Conservation (phyloP, 2,329 filamentous ascomycete species). For the Fonsecaea monophora region DNA sequence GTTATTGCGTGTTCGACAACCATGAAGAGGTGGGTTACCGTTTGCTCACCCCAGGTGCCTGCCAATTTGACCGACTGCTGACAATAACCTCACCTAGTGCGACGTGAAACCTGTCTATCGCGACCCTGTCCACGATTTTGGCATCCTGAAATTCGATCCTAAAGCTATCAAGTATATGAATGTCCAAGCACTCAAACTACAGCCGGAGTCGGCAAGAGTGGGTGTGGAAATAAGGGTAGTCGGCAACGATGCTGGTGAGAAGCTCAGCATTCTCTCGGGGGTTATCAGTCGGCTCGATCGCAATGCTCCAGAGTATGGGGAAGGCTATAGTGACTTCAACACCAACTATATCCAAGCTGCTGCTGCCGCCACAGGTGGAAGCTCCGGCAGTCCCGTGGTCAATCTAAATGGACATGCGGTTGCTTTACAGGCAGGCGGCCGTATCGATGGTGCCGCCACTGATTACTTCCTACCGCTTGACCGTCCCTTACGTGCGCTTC, state of each 20-base stretch:
- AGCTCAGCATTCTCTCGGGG: slow-evolving; percentile 95
- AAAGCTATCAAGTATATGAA: slow-evolving; percentile 98
- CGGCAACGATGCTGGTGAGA: slow-evolving; percentile 97
- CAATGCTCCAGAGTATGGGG: slow-evolving; percentile 96
- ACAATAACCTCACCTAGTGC: slow-evolving; percentile 60
- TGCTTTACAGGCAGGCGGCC: slow-evolving; percentile 89
- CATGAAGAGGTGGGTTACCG: slow-evolving; percentile 73
- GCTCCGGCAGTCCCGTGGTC: slow-evolving; percentile 97
- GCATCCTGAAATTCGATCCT: slow-evolving; percentile 94
- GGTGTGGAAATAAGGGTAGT: slow-evolving; percentile 95
- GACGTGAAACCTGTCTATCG: slow-evolving; percentile 97
- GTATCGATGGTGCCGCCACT: slow-evolving; percentile 92
- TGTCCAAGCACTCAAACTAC: slow-evolving; percentile 76
- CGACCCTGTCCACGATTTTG: slow-evolving; percentile 98
- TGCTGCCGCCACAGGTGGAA: slow-evolving; percentile 93
- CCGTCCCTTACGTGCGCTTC: slow-evolving; percentile 82
- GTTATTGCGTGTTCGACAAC: slow-evolving; percentile 98
- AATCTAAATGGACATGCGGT: slow-evolving; percentile 93
- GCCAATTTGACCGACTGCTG: slow-evolving; percentile 25
- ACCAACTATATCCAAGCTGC: slow-evolving; percentile 97
- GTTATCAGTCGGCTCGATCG: slow-evolving; percentile 95
- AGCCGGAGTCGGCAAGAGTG: slow-evolving; percentile 84
- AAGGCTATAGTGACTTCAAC: slow-evolving; percentile 98
- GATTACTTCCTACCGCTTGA: slow-evolving; percentile 97
- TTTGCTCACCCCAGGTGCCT: slow-evolving; percentile 5